These are phyloP conservation scores for Picea abies DNA, from an alignment of 83 land plant species.

Conservation along the genomic window DNA sequence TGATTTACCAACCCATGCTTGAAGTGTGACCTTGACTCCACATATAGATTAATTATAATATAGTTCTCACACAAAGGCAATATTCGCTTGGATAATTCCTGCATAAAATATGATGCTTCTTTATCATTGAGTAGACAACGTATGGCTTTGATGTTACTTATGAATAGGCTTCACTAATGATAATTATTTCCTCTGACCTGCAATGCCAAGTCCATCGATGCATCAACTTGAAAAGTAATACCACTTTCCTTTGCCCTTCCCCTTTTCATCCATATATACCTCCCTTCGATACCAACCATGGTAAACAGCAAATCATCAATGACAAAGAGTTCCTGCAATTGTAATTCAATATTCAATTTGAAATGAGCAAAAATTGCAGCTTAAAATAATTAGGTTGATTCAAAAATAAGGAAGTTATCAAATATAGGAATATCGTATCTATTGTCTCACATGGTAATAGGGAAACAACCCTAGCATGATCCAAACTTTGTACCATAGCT, in stretches of 20 bases:
- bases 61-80: slow-evolving; percentile 92
- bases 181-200: slow-evolving; percentile 44
- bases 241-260: slow-evolving; percentile 58
- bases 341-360: slow-evolving; percentile 11
- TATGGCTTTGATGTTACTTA: background rate
- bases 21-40: slow-evolving; percentile 88
- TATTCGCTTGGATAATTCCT: slow-evolving; percentile 83
- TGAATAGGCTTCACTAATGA: background rate
- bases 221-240: slow-evolving; percentile 69
- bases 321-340: slow-evolving; percentile 78
- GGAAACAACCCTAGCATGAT: background rate
- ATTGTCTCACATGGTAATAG: background rate
- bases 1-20: slow-evolving; percentile 94
- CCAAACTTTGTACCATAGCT: background rate
- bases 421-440: background rate
- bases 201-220: slow-evolving; percentile 89
- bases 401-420: background rate
- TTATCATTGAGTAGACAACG: background rate
- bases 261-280: slow-evolving; percentile 63
- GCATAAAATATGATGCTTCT: slow-evolving; percentile 19
- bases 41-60: slow-evolving; percentile 73
- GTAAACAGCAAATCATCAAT: slow-evolving; percentile 92
- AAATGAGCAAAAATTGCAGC: background rate
- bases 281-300: slow-evolving; percentile 96
- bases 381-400: background rate